Evolutionary conservation across 345 rosid genomes (phyloP).

Genomic region (Populus nigra): DNA sequence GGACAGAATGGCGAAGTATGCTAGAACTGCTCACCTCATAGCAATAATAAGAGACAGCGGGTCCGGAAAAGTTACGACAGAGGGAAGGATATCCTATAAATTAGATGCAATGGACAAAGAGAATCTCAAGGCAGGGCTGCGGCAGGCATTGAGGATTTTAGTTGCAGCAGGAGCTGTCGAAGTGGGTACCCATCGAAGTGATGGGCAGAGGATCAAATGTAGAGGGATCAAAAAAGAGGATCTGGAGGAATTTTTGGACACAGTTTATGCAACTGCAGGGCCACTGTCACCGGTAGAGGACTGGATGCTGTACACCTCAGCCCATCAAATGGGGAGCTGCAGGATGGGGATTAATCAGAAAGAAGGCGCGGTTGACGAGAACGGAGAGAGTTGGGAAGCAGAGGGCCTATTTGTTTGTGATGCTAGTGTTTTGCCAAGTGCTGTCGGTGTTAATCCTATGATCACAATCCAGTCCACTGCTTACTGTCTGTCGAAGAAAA

Average conservation of each 20-base stretch:
- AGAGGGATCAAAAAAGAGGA: constrained; percentile 32
- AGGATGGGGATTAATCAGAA: constrained; percentile 48
- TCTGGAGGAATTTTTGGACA: constrained; percentile 48
- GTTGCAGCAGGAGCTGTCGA: constrained; percentile 71
- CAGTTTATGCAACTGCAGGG: constrained; percentile 39
- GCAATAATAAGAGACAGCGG: constrained; percentile 47
- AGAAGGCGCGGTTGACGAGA: constrained; percentile 59
- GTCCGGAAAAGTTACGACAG: constrained; percentile 41
- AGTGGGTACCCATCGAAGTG: constrained; percentile 60
- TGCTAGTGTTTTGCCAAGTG: constrained; percentile 59
- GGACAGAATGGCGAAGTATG: constrained; percentile 45
- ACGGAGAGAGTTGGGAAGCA: constrained; percentile 73
- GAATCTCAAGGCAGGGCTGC: constrained; percentile 41
- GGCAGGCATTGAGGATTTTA: constrained; percentile 51
- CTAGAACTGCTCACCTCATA: constrained; percentile 54
- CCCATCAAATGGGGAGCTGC: constrained; percentile 77
- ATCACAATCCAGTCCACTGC: constrained; percentile 61
- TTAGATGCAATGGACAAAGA: constrained; percentile 36
- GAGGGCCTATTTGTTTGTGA: constrained; percentile 59
- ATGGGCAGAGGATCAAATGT: constrained; percentile 56
- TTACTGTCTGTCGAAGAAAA: constrained; percentile 39
- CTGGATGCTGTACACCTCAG: constrained; percentile 44
- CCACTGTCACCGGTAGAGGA: constrained; percentile 29
- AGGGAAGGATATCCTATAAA: constrained; percentile 43
- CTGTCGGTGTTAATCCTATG: constrained; percentile 70